Base-by-base conservation (phyloP, 208 protist species). In the Acanthamoeba culbertsoni region DNA sequence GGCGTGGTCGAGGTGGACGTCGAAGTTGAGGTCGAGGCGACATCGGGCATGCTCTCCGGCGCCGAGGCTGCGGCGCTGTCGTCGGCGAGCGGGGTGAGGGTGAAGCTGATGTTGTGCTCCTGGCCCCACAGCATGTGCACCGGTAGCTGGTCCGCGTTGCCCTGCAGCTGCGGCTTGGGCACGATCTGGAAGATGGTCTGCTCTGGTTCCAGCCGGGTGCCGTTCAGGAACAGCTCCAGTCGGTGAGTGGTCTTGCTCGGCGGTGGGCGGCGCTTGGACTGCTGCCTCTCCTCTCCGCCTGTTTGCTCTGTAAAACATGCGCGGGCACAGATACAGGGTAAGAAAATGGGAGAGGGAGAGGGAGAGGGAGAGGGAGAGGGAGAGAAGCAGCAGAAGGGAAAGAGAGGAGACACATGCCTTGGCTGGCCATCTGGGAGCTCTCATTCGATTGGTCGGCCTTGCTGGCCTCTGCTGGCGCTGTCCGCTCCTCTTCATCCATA, bases 131-230 rank as follows among this genome's bases (percentile, higher is more conserved):
- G 33, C 23, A 43, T 40, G 28, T 82, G 90, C n/a, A 89, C 45
- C 6, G 68, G 45, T 23, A 45, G 23, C 68, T 75, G 89, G 16
- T 93, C 89, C 3, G 65, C 59, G 26, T 84, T n/a, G 8, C 62
- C n/a, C 53, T 42, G 73, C 65, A 26, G 86, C 12, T 0, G 51
- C n/a, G 46, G 73, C 55, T 86, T 86, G 48, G 62, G 89, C 14
- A 95, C 42, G 23, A 92, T 93, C 45, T 93, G 92, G 45, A 95
- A 95, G 79, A 94, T 88, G 43, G 95, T 86, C 63, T 93, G 59
- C 0, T 3, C 28, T 3, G 43, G 84, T 8, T 33, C 12, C 3
- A 94, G 68, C 42, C 55, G n/a, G 40, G 42, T 68, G 18, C 84
- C 93, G 45, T 92, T 46, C 18, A 94, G 40, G 33, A 48, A 94